Evolutionary conservation across 176 grass and related monocot genomes (phyloP).

Genomic region (Oryza meridionalis): DNA sequence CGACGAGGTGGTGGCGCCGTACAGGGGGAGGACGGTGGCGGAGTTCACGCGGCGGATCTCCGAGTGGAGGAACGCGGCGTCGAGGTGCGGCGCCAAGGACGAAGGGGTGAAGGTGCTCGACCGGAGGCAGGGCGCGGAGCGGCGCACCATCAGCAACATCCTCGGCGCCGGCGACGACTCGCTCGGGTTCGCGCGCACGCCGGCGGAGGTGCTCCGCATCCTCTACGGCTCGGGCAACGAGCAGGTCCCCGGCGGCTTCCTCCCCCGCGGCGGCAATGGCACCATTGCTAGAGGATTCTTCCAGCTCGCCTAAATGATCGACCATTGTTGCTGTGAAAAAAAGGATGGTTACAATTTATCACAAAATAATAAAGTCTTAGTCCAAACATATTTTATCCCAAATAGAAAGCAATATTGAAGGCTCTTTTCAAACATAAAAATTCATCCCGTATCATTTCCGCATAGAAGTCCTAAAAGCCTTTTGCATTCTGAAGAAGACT

Average conservation of each 20-base stretch:
- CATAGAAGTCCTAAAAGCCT: too few relatives aligned
- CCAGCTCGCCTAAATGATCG: slow-evolving; percentile 23
- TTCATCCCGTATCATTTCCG: too few relatives aligned
- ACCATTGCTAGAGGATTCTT: slow-evolving; percentile 56
- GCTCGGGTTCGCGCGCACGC: slow-evolving; percentile 64
- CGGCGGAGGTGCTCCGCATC: slow-evolving; percentile 74
- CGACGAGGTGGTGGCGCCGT: slow-evolving; percentile 56
- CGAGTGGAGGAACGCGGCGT: slow-evolving; percentile 54
- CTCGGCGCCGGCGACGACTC: slow-evolving; percentile 66
- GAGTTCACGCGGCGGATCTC: slow-evolving; percentile 65
- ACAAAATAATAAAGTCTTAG: too few relatives aligned
- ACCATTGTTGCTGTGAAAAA: too few relatives aligned
- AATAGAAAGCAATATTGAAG: too few relatives aligned
- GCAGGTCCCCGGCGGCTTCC: slow-evolving; percentile 67
- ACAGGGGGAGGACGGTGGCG: slow-evolving; percentile 61
- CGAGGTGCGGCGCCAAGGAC: slow-evolving; percentile 63
- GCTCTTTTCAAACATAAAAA: too few relatives aligned
- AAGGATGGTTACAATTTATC: too few relatives aligned
- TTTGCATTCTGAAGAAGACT: too few relatives aligned
- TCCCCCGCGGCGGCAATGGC: slow-evolving; percentile 67
- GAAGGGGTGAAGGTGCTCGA: slow-evolving; percentile 66
- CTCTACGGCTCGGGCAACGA: slow-evolving; percentile 66
- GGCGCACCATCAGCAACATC: slow-evolving; percentile 60
- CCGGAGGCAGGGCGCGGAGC: slow-evolving; percentile 52
- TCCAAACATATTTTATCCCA: too few relatives aligned